phyloP scores from a whole-genome alignment of 139 green algal species.

The Chlorella vulgaris region DNA sequence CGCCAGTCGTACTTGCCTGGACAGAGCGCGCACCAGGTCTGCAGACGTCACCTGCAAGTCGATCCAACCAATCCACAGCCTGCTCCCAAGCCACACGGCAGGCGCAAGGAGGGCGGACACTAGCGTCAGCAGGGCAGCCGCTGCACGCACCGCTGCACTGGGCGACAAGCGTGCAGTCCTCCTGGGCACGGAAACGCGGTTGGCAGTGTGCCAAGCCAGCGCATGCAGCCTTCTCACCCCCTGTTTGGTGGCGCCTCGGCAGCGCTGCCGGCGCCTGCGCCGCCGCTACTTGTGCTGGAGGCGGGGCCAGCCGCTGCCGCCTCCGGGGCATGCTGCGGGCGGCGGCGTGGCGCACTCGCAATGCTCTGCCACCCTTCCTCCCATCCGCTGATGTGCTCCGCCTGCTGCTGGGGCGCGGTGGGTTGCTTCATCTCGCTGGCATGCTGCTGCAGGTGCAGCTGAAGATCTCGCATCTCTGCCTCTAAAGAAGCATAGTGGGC shows the following conservation, averaged over 20 bases:
- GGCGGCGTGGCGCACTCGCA: not conserved
- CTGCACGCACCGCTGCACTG: too few relatives aligned
- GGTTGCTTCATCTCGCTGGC: not conserved
- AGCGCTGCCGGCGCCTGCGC: not conserved
- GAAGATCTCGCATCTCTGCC: conserved; percentile 6
- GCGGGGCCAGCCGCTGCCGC: not conserved
- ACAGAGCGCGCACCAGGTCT: not conserved
- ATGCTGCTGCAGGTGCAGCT: conserved; percentile 12
- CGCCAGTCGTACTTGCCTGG: not conserved
- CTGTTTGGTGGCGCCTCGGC: too few relatives aligned
- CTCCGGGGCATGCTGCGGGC: not conserved
- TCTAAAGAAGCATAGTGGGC: not conserved
- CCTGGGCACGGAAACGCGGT: not conserved
- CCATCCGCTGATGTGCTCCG: not conserved
- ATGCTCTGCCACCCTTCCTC: not conserved
- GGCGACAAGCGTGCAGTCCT: not conserved
- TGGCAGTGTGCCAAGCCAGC: not conserved
- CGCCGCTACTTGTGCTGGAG: not conserved
- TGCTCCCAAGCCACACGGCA: not conserved
- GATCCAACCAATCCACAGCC: conserved; percentile 13
- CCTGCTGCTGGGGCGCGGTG: not conserved
- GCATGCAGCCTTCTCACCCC: not conserved
- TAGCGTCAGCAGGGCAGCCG: too few relatives aligned
- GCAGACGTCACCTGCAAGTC: not conserved
- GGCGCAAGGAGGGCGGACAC: too few relatives aligned